Percentiles rank a stretch among this genome's conserved stretches.
These are phyloP conservation scores for Taphrina pruni DNA, from an alignment of 1,139 yeast species.

Conservation along the genomic window DNA sequence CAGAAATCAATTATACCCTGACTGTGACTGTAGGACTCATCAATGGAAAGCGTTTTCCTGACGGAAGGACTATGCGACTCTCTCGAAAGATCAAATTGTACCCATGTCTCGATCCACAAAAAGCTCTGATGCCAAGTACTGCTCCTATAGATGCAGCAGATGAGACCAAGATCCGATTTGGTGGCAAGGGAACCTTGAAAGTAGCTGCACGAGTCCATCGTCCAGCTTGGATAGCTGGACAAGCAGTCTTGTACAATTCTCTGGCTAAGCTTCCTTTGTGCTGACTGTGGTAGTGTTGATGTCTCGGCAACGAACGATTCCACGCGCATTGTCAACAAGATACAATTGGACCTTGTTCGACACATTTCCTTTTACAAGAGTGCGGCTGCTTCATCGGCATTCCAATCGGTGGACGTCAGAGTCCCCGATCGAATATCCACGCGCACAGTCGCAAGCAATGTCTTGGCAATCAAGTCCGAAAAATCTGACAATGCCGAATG, in stretches of 20 bases:
- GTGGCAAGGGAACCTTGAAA: constrained; percentile 41
- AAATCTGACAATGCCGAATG: constrained; percentile 31
- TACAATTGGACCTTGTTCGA: constrained; percentile 33
- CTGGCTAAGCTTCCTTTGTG: background rate
- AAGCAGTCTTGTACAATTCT: constrained; percentile 20
- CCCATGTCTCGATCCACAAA: constrained; percentile 40
- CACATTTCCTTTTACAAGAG: constrained; percentile 38
- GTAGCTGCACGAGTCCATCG: constrained; percentile 42
- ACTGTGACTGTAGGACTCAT: constrained; percentile 33
- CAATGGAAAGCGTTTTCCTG: constrained; percentile 37
- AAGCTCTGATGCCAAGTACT: constrained; percentile 39
- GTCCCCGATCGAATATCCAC: constrained; percentile 40
- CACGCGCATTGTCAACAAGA: constrained; percentile 30
- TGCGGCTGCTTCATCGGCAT: constrained; percentile 41
- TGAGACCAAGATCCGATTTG: constrained; percentile 38
- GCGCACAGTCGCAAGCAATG: constrained; percentile 31
- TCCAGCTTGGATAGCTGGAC: constrained; percentile 42
- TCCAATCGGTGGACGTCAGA: constrained; percentile 37
- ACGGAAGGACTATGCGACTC: constrained; percentile 30
- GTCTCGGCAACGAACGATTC: constrained; percentile 41
- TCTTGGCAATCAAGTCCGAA: constrained; percentile 22
- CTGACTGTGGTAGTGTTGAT: constrained; percentile 27
- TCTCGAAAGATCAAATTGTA: constrained; percentile 28
- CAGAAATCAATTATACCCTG: constrained; percentile 36
- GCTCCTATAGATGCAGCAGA: constrained; percentile 39